These are phyloP conservation scores for Phoma sp. DNA, from an alignment of 2,329 filamentous ascomycete genomes.

Conservation along the genomic window DNA sequence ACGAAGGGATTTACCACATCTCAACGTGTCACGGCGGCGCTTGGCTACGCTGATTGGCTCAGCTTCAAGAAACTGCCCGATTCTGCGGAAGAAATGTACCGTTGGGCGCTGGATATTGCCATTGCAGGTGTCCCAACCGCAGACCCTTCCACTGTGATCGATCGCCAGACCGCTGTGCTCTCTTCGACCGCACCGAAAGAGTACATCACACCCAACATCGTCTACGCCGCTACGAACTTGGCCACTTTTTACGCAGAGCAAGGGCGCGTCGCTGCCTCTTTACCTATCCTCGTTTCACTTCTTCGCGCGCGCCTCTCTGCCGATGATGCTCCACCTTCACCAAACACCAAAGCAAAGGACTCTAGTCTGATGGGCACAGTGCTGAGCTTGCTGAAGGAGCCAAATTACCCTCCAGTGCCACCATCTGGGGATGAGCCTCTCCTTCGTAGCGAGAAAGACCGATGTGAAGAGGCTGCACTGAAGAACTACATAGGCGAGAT, in stretches of 20 bases:
- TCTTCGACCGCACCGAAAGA: conserved; percentile 60
- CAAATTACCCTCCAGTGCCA: conserved; percentile 73
- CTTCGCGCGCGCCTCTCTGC: conserved; percentile 75
- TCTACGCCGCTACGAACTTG: conserved; percentile 77
- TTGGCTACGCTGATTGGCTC: conserved; percentile 85
- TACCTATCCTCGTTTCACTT: conserved; percentile 86
- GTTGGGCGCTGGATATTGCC: conserved; percentile 79
- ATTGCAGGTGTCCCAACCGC: conserved; percentile 61
- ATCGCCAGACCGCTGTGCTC: conserved; percentile 67
- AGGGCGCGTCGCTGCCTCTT: conserved; percentile 70
- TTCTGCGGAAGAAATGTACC: conserved; percentile 75
- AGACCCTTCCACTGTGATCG: conserved; percentile 57
- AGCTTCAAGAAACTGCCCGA: conserved; percentile 75
- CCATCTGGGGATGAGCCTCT: conserved; percentile 74
- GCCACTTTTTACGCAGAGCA: conserved; percentile 78
- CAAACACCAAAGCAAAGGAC: conserved; percentile 30
- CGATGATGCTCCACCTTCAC: conserved; percentile 52
- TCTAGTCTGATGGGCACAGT: conserved; percentile 39
- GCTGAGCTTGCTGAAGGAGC: conserved; percentile 54
- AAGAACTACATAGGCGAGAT: conserved; percentile 95
- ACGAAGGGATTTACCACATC: conserved; percentile 79
- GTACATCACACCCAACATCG: conserved; percentile 73
- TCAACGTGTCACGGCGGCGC: conserved; percentile 80
- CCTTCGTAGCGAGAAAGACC: conserved; percentile 67
- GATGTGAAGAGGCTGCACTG: conserved; percentile 84